Evolutionary conservation across 2,329 filamentous ascomycete genomes (phyloP).

Genomic region (Leptographium wingfieldii): DNA sequence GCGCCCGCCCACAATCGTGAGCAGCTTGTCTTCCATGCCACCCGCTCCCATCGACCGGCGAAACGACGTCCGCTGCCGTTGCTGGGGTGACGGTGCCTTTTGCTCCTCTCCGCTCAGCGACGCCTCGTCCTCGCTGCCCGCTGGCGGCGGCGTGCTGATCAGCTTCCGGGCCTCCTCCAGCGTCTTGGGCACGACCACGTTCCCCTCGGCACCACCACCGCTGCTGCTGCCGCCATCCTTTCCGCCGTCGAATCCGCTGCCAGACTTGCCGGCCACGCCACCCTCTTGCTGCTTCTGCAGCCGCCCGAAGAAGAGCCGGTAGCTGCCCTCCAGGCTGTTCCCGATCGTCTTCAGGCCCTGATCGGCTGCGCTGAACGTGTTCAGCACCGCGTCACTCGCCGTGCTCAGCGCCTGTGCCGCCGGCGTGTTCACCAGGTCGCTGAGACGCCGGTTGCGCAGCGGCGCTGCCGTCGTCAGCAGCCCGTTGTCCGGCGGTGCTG

Average conservation of each 20-base stretch:
- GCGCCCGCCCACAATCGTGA: constrained; percentile 59
- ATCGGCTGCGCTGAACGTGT: constrained; percentile 79
- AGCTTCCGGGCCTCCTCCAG: constrained; percentile 86
- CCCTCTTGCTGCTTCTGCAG: constrained; percentile 32
- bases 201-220: constrained; percentile 28
- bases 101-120: constrained; percentile 46
- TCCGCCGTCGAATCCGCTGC: background rate
- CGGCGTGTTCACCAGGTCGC: constrained; percentile 75
- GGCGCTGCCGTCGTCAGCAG: constrained; percentile 33
- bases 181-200: constrained; percentile 70
- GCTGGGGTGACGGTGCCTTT: background rate
- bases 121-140: constrained; percentile 44
- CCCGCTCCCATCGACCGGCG: background rate
- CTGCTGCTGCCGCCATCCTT: background rate
- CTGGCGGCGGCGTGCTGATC: constrained; percentile 57
- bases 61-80: background rate
- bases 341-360: constrained; percentile 87
- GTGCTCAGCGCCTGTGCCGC: constrained; percentile 69
- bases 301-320: constrained; percentile 84
- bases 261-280: background rate
- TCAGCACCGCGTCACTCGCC: constrained; percentile 74
- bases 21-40: constrained; percentile 48
- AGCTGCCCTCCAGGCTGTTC: constrained; percentile 79
- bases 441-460: constrained; percentile 61
- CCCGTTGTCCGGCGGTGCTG: constrained; percentile 21